Evolutionary conservation across 306 rosid species (phyloP).

Genomic region (Gillenia trifoliata): DNA sequence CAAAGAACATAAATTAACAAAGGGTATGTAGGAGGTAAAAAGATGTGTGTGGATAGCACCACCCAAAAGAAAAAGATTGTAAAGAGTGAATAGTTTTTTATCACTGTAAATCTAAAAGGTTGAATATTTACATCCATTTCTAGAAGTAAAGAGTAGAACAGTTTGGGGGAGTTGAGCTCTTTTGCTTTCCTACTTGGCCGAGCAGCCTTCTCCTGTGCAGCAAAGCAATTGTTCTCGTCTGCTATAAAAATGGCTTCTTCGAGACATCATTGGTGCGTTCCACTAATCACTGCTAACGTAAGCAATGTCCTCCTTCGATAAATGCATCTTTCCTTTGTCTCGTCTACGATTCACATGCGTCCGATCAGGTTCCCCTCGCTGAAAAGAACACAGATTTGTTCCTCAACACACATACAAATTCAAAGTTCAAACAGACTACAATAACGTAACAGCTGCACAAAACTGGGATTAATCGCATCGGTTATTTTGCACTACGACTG

Average conservation of each 20-base stretch:
- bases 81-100: too few species aligned
- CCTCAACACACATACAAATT: not conserved
- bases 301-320: conserved; percentile 59
- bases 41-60: too few species aligned
- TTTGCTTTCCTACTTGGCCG: not conserved
- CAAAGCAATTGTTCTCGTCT: not conserved
- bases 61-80: too few species aligned
- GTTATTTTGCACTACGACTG: not conserved
- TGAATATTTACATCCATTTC: conserved; percentile 12
- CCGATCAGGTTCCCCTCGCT: conserved; percentile 75
- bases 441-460: not conserved
- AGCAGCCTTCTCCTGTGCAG: too few species aligned
- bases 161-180: not conserved
- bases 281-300: conserved; percentile 24
- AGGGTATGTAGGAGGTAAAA: too few species aligned
- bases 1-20: too few species aligned
- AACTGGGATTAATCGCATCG: too few species aligned
- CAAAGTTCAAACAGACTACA: not conserved
- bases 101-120: conserved; percentile 20
- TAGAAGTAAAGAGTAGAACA: not conserved
- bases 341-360: conserved; percentile 31
- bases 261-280: not conserved
- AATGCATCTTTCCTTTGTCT: conserved; percentile 65
- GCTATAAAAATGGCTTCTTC: not conserved
- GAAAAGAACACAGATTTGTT: conserved; percentile 20